Conservation (phyloP, 495 filamentous ascomycete species). For the Aspergillus sclerotiicarbonarius region DNA sequence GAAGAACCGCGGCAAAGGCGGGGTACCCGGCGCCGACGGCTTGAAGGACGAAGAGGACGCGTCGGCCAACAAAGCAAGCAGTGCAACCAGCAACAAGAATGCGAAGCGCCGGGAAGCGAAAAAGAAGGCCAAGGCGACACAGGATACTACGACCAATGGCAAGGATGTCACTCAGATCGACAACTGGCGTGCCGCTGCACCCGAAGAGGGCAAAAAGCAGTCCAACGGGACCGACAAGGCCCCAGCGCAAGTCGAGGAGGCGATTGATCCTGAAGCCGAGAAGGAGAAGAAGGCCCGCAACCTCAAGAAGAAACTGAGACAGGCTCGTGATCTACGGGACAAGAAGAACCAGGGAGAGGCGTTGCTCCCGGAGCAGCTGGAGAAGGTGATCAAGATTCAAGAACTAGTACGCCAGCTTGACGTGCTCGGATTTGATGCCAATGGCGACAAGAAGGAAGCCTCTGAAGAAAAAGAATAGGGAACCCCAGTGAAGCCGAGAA, state of each 20-base stretch:
- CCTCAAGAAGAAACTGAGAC: conserved; percentile 92
- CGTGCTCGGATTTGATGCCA: conserved; percentile 74
- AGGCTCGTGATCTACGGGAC: conserved; percentile 83
- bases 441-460: conserved; percentile 51
- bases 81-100: conserved; percentile 74
- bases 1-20: conserved; percentile 73
- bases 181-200: conserved; percentile 29
- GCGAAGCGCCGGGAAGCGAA: conserved; percentile 89
- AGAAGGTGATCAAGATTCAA: conserved; percentile 95
- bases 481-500: conserved; percentile 7
- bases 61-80: conserved; percentile 35
- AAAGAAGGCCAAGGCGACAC: conserved; percentile 74
- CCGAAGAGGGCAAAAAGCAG: conserved; percentile 24
- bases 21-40: conserved; percentile 77
- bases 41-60: conserved; percentile 50
- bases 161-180: conserved; percentile 36
- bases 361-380: conserved; percentile 90
- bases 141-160: conserved; percentile 30
- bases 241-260: conserved; percentile 32
- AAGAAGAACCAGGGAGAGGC: conserved; percentile 86
- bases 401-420: conserved; percentile 90
- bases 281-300: conserved; percentile 90
- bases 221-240: conserved; percentile 12
- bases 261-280: conserved; percentile 67
- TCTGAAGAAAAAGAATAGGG: conserved; percentile 11